Base-by-base conservation (phyloP, 2,329 filamentous ascomycete genomes). In the Penicillium sp. region DNA sequence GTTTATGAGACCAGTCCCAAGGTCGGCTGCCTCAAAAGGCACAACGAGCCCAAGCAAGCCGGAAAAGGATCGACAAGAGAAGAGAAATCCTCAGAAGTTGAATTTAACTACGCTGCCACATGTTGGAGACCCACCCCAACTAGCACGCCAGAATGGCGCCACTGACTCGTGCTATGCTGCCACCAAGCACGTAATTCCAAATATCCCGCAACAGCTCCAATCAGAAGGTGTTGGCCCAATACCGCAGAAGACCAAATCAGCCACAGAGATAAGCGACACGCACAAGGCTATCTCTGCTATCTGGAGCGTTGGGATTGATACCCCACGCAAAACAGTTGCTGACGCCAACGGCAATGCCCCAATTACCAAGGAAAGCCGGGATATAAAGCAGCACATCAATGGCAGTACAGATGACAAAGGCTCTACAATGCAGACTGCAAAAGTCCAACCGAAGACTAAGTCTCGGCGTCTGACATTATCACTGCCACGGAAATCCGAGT, bases 171-270 rank as follows among this genome's bases (percentile, higher is more conserved):
- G 45, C 21, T 33, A 52, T 26, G 29, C 49, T 49, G 29, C 14
- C 39, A 50, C 45, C 50, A 24, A 60, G 60, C 60, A 63, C 56
- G 60, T 51, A 50, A 58, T 58, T 22, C 29, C 55, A 16, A 33
- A 39, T 19, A 22, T 33, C 31, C 52, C 31, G 27, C 49, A 51
- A 19, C 35, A 39, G 10, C 24, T 46, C 53, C 21, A 47, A 53
- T 53, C 37, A 27, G 41, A 24, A 46, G 41, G 24, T 21, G 3
- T 19, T 31, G 41, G 21, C 6, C 11, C 49, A n/a, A 1, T 45
- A 33, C 13, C 19, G 16, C 29, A 41, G 16, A 14, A 19, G n/a
- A 24, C 3, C 14, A 24, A 39, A 27, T 16, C 31, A n/a, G 22
- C 33, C 14, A n/a, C 5, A 24, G 29, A 37, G 14, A 37, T 22